Evolutionary conservation across 495 filamentous ascomycete genomes (phyloP).

Genomic region (Venustampulla echinocandica): DNA sequence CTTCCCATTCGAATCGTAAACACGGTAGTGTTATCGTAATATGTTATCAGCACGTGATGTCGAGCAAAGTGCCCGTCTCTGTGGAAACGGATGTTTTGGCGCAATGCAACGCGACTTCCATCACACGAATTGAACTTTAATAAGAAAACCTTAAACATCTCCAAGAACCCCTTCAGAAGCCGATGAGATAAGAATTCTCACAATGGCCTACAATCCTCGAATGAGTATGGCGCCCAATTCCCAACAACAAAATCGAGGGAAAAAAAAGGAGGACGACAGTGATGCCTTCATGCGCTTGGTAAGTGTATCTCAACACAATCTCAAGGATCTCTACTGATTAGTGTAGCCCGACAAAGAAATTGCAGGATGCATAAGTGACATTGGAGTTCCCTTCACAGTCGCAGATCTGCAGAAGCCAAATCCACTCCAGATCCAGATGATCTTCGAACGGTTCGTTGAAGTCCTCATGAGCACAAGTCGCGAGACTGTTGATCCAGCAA

Average conservation of each 20-base stretch:
- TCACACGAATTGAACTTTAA: background rate
- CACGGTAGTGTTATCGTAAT: too few relatives aligned
- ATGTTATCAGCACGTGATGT: too few relatives aligned
- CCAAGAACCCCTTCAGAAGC: too few relatives aligned
- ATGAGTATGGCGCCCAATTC: slow-evolving; percentile 58
- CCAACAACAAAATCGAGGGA: slow-evolving; percentile 52
- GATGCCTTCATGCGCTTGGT: slow-evolving; percentile 87
- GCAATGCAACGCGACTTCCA: too few relatives aligned
- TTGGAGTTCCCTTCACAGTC: slow-evolving; percentile 79
- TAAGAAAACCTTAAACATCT: too few relatives aligned
- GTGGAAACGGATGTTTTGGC: too few relatives aligned
- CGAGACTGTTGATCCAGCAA: slow-evolving; percentile 86
- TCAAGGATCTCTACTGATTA: slow-evolving; percentile 5
- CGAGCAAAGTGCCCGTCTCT: too few relatives aligned
- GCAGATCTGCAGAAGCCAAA: slow-evolving; percentile 91
- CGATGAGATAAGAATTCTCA: too few relatives aligned
- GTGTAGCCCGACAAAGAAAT: slow-evolving; percentile 69
- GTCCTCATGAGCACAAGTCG: slow-evolving; percentile 84
- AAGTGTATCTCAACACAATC: slow-evolving; percentile 18
- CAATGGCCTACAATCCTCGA: slow-evolving; percentile 65
- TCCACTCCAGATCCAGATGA: slow-evolving; percentile 84
- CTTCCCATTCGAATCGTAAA: too few relatives aligned
- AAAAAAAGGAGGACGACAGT: slow-evolving; percentile 71
- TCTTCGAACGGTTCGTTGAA: slow-evolving; percentile 96
- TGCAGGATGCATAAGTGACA: slow-evolving; percentile 91